A percentile compares a stretch with the other conserved stretches of the same genome.
These are phyloP conservation scores for Manihot esculenta DNA, from an alignment of 441 rosid species.

Conservation along the genomic window DNA sequence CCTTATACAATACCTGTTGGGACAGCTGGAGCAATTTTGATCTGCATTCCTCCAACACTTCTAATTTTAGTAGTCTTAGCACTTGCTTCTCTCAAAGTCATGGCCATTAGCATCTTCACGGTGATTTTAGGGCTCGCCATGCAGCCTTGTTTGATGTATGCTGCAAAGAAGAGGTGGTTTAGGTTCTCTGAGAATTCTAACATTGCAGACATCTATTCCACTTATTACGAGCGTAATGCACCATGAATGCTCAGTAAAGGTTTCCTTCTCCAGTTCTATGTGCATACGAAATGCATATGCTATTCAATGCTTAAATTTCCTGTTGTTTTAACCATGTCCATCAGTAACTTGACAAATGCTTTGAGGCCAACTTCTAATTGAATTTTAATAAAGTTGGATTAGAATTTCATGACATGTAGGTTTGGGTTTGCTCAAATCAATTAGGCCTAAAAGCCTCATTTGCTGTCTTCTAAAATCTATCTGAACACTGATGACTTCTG, in stretches of 20 bases:
- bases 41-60: slow-evolving; percentile 61
- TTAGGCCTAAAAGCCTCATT: neutral
- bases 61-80: slow-evolving; percentile 45
- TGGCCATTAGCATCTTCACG: slow-evolving; percentile 41
- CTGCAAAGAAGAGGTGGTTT: slow-evolving; percentile 50
- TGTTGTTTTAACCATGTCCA: neutral
- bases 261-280: neutral
- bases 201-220: neutral
- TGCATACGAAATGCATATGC: neutral
- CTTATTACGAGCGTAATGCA: neutral
- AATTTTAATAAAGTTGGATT: too few relatives aligned
- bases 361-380: too few relatives aligned
- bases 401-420: neutral
- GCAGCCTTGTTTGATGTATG: slow-evolving; percentile 45
- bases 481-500: neutral
- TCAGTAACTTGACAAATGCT: neutral
- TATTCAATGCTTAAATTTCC: neutral
- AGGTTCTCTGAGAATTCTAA: slow-evolving; percentile 31
- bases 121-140: slow-evolving; percentile 47
- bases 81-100: slow-evolving; percentile 54
- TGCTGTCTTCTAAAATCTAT: neutral
- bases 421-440: neutral
- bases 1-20: slow-evolving; percentile 65
- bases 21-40: slow-evolving; percentile 52
- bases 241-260: neutral